Evolutionary conservation across 1,284 basidiomycete genomes (phyloP).

Genomic region (Cryptococcus sp.): DNA sequence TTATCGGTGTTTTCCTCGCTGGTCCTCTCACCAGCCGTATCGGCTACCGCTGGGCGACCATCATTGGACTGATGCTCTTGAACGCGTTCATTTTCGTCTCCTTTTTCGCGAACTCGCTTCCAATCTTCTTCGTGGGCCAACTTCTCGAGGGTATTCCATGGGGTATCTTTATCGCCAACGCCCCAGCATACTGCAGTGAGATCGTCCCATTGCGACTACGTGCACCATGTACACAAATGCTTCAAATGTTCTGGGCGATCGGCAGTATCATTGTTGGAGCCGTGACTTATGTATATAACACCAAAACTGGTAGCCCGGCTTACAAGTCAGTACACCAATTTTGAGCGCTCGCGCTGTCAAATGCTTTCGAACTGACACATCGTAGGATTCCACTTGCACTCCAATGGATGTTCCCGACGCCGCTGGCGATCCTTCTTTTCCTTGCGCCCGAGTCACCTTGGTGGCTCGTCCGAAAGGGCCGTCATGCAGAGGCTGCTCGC

Average conservation of each 20-base stretch:
- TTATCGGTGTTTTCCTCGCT: conserved; percentile 45
- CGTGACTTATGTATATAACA: conserved; percentile 33
- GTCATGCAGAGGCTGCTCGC: conserved; percentile 49
- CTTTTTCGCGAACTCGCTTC: conserved; percentile 38
- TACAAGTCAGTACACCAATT: conserved; percentile 26
- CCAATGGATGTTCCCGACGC: conserved; percentile 46
- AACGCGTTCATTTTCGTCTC: conserved; percentile 27
- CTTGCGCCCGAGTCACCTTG: conserved; percentile 50
- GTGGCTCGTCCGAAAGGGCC: conserved; percentile 56
- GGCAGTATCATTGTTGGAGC: conserved; percentile 45
- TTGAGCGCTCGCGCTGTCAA: background rate
- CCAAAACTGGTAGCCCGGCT: conserved; percentile 10
- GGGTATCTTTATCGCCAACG: conserved; percentile 39
- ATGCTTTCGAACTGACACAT: conserved; percentile 4
- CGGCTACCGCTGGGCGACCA: conserved; percentile 40
- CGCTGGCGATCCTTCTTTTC: conserved; percentile 33
- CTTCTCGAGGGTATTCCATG: conserved; percentile 35
- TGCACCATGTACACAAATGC: conserved; percentile 31
- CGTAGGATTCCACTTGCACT: conserved; percentile 35
- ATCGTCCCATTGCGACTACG: conserved; percentile 37
- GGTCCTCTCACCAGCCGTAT: conserved; percentile 37
- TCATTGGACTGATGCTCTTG: conserved; percentile 27
- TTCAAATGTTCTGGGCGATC: conserved; percentile 46
- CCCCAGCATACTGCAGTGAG: conserved; percentile 36
- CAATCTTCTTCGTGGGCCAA: conserved; percentile 34